Conservation (phyloP, 208 protist genomes). For the Crithidia thermophila region DNA sequence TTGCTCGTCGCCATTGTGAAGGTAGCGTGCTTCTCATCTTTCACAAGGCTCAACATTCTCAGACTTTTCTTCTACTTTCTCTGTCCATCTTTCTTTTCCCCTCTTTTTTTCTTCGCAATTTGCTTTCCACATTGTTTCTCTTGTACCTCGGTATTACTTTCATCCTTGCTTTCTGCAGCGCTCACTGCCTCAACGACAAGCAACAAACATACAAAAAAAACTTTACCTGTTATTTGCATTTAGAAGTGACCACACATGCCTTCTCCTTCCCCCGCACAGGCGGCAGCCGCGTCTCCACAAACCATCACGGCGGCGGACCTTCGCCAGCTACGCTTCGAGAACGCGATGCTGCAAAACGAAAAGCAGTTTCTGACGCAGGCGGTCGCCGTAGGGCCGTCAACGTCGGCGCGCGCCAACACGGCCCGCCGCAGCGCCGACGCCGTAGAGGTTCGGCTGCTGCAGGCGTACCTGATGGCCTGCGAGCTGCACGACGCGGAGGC, state of each 20-base stretch:
- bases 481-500: slow-evolving; percentile 31
- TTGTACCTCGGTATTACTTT: too few species aligned
- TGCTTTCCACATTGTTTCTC: too few species aligned
- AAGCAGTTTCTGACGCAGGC: slow-evolving; percentile 48
- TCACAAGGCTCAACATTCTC: too few species aligned
- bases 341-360: slow-evolving; percentile 45
- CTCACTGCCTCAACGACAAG: too few species aligned
- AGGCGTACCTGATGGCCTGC: slow-evolving; percentile 45
- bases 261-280: not conserved
- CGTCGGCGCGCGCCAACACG: slow-evolving; percentile 55
- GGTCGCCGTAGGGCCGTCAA: slow-evolving; percentile 30
- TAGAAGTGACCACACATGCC: too few species aligned
- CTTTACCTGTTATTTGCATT: too few species aligned
- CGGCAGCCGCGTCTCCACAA: not conserved
- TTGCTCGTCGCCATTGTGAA: too few species aligned
- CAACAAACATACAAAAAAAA: too few species aligned
- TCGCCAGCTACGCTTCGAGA: slow-evolving; percentile 53
- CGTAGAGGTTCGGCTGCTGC: slow-evolving; percentile 47
- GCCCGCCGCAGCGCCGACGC: slow-evolving; percentile 47
- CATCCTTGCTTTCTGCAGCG: too few species aligned
- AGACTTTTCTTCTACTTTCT: too few species aligned
- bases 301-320: slow-evolving; percentile 12
- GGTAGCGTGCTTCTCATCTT: too few species aligned
- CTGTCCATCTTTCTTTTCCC: not conserved
- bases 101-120: not conserved